These are phyloP conservation scores for Hansenula anomala DNA, from an alignment of 1,139 yeast species.

Conservation along the genomic window DNA sequence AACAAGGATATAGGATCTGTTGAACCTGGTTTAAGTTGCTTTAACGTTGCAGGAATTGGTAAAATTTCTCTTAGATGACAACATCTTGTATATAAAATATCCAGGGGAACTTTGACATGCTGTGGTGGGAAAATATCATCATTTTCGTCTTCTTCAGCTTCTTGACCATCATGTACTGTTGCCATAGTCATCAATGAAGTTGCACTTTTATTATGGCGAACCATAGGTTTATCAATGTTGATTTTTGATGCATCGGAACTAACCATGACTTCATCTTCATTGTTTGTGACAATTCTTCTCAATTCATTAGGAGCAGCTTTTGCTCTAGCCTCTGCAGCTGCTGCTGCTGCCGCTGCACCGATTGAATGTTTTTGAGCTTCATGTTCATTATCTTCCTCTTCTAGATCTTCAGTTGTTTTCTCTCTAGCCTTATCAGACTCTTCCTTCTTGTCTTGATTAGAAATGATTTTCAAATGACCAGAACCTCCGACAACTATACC, in stretches of 20 bases:
- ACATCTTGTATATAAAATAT: constrained; percentile 66
- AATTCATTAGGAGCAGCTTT: constrained; percentile 26
- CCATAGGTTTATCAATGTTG: constrained; percentile 48
- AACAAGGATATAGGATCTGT: constrained; percentile 62
- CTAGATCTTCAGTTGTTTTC: constrained; percentile 7
- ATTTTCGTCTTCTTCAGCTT: constrained; percentile 22
- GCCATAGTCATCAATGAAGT: constrained; percentile 19
- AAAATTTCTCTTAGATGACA: constrained; percentile 70
- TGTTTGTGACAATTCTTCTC: constrained; percentile 22
- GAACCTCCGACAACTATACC: constrained; percentile 81
- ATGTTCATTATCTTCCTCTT: constrained; percentile 6
- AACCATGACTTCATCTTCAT: constrained; percentile 39
- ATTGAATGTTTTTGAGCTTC: constrained; percentile 22
- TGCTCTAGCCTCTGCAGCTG: constrained; percentile 32
- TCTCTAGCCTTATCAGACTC: constrained; percentile 15
- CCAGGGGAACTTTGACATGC: constrained; percentile 38
- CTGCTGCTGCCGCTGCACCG: constrained; percentile 28
- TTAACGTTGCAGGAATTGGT: constrained; percentile 72
- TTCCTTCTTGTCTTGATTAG: constrained; percentile 16
- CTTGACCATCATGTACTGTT: constrained; percentile 8
- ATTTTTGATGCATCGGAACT: constrained; percentile 37
- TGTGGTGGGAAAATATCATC: constrained; percentile 20
- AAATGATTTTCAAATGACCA: constrained; percentile 47
- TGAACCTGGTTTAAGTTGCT: constrained; percentile 67
- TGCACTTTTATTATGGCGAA: constrained; percentile 29